A percentile compares a stretch with the other conserved stretches of the same genome.
phyloP scores from a whole-genome alignment of 306 rosid species.

The Vigna radiata region DNA sequence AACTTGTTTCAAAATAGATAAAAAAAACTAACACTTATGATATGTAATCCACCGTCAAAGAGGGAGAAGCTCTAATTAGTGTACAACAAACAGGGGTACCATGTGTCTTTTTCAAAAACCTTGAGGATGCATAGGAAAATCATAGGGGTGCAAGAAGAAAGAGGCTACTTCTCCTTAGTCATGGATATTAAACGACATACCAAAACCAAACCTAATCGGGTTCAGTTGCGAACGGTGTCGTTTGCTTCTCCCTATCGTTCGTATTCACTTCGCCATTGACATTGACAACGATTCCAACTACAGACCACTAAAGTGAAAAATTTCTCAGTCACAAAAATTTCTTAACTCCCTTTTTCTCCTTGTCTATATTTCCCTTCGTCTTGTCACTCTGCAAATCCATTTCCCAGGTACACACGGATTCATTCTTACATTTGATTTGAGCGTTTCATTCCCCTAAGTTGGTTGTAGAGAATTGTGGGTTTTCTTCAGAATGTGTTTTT shows the following conservation, averaged over 20 bases:
- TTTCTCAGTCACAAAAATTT: constrained; percentile 46
- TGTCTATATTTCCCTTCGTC: neutral
- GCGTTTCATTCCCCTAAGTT: constrained; percentile 28
- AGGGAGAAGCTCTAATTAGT: too few species aligned
- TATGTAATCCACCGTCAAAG: too few species aligned
- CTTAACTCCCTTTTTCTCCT: constrained; percentile 38
- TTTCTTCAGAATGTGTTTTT: constrained; percentile 24
- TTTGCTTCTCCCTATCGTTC: neutral
- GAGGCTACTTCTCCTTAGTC: neutral
- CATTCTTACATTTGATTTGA: constrained; percentile 40
- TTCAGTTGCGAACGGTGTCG: constrained; percentile 37
- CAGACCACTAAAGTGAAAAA: constrained; percentile 42
- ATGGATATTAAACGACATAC: neutral
- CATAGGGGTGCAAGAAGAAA: too few species aligned
- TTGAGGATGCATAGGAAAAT: too few species aligned
- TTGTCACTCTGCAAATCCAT: constrained; percentile 42
- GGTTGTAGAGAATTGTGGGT: constrained; percentile 33
- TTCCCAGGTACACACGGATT: constrained; percentile 36
- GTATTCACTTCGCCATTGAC: constrained; percentile 31
- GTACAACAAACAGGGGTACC: too few species aligned
- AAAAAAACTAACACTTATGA: too few species aligned
- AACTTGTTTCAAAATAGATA: too few species aligned
- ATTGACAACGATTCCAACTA: constrained; percentile 45
- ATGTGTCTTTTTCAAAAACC: too few species aligned
- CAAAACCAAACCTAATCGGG: constrained; percentile 40